phyloP scores from a whole-genome alignment of 441 rosid species.

The Populus hybrid region DNA sequence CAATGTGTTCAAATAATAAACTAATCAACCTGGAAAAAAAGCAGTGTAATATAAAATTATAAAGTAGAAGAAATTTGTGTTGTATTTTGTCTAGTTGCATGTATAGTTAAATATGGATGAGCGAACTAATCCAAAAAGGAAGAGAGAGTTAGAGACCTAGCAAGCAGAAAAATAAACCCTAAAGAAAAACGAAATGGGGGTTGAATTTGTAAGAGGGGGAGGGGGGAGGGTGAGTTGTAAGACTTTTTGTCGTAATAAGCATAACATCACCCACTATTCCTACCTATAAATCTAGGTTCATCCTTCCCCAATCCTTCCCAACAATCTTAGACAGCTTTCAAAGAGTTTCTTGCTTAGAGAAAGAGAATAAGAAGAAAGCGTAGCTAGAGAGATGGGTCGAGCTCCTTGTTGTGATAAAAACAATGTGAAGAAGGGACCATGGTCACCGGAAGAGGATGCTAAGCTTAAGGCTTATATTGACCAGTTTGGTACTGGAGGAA shows the following conservation, averaged over 20 bases:
- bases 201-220: conserved; percentile 25
- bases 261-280: conserved; percentile 33
- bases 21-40: conserved; percentile 23
- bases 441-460: conserved; percentile 95
- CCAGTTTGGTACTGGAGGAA: conserved; percentile 81
- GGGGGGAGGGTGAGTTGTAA: conserved; percentile 16
- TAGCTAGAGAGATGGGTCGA: conserved; percentile 66
- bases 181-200: conserved; percentile 29
- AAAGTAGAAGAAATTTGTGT: conserved; percentile 32
- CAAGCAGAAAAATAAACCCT: conserved; percentile 30
- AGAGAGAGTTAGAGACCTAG: conserved; percentile 28
- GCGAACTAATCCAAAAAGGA: conserved; percentile 67
- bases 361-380: background rate
- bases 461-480: conserved; percentile 92
- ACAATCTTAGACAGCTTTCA: conserved; percentile 28
- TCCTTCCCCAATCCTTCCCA: conserved; percentile 25
- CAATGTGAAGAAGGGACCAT: conserved; percentile 95
- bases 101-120: conserved; percentile 25
- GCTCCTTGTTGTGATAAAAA: conserved; percentile 98
- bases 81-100: conserved; percentile 41
- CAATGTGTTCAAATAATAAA: conserved; percentile 20
- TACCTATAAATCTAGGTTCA: conserved; percentile 42
- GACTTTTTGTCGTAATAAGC: conserved; percentile 36
- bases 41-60: conserved; percentile 29
- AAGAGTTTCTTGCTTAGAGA: conserved; percentile 14